These are phyloP conservation scores for Dendrothele bispora DNA, from an alignment of 768 basidiomycete species.

Conservation along the genomic window DNA sequence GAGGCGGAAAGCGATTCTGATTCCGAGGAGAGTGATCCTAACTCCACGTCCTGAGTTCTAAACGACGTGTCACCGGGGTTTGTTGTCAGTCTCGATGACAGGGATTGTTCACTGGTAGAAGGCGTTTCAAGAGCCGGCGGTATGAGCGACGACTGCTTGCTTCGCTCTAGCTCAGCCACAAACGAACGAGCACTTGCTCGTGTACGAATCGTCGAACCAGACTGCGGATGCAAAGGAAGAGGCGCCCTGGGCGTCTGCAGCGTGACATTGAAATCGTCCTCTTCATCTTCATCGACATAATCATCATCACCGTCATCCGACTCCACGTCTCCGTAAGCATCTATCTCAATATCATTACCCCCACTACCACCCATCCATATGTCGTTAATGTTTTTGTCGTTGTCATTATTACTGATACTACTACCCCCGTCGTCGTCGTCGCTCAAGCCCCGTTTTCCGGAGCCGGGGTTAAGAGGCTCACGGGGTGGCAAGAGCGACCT, in stretches of 20 bases:
- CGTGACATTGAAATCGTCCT: conserved; percentile 67
- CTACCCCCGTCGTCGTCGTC: conserved; percentile 34
- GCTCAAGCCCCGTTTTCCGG: conserved; percentile 56
- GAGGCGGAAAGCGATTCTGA: conserved; percentile 2
- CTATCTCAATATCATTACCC: conserved; percentile 19
- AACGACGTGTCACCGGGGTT: conserved; percentile 1
- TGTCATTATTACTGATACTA: no score
- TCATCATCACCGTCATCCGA: conserved; percentile 14
- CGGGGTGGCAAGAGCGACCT: conserved; percentile 67
- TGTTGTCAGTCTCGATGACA: neutral
- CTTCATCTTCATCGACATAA: conserved; percentile 41
- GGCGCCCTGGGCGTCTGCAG: conserved; percentile 58
- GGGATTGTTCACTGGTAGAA: neutral
- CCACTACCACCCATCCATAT: conserved; percentile 8
- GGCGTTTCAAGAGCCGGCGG: neutral
- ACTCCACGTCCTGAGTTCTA: conserved; percentile 3
- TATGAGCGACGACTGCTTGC: conserved; percentile 1
- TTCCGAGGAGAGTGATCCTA: conserved; percentile 4
- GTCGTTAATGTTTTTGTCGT: no score
- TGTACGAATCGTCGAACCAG: conserved; percentile 7
- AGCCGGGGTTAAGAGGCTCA: conserved; percentile 60
- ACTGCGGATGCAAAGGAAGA: conserved; percentile 7
- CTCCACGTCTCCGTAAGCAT: conserved; percentile 24
- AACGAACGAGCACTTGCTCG: conserved; percentile 7
- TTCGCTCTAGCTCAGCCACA: conserved; percentile 4